These are phyloP conservation scores for Solanum infundibuliforme DNA, from an alignment of 257 asterid species.

Conservation along the genomic window DNA sequence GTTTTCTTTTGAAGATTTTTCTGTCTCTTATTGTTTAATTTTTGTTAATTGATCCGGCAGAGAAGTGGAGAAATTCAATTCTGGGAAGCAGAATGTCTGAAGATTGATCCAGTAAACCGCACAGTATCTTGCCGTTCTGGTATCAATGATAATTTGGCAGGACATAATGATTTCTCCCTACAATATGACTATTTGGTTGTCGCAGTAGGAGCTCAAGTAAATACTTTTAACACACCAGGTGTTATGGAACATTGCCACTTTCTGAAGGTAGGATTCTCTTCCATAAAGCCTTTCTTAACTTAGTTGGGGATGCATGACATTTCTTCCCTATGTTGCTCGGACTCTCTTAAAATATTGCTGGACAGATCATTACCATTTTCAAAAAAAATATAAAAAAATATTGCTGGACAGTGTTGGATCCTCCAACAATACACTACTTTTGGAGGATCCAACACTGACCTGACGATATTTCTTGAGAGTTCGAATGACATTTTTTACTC, in stretches of 20 bases:
- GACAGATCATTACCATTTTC: too few species aligned
- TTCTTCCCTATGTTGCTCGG: not conserved
- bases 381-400: not conserved
- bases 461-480: not conserved
- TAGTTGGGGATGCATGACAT: not conserved
- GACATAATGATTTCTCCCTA: conserved; percentile 58
- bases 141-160: conserved; percentile 29
- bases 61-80: conserved; percentile 52
- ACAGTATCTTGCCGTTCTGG: conserved; percentile 74
- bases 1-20: not conserved
- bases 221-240: conserved; percentile 94
- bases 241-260: conserved; percentile 84
- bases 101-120: conserved; percentile 52
- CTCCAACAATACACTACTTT: not conserved
- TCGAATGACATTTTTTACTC: not conserved
- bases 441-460: not conserved
- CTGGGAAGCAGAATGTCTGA: conserved; percentile 85
- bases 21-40: not conserved
- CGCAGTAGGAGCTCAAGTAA: conserved; percentile 75
- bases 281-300: not conserved
- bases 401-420: not conserved
- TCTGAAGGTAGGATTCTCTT: conserved; percentile 51
- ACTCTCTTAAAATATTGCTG: not conserved
- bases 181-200: conserved; percentile 92
- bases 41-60: conserved; percentile 24